A percentile compares a stretch with the other conserved stretches of the same genome.
phyloP scores from a whole-genome alignment of 257 asterid species.

The Fraxinus excelsior region DNA sequence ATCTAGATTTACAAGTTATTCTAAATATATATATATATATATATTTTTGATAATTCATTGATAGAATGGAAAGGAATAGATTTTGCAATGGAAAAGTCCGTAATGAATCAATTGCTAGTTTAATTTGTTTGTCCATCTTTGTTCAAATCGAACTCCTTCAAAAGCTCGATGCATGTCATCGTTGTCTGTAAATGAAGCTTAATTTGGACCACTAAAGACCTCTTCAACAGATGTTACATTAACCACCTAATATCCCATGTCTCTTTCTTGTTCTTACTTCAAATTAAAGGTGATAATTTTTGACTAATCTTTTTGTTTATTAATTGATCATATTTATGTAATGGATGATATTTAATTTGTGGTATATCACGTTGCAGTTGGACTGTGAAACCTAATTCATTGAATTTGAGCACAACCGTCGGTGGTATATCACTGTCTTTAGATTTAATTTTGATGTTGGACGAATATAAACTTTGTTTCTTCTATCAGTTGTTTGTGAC shows the following conservation, averaged over 20 bases:
- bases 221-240: conserved; percentile 49
- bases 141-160: conserved; percentile 7
- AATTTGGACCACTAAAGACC: conserved; percentile 41
- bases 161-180: conserved; percentile 33
- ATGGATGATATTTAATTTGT: not conserved
- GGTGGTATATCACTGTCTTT: conserved; percentile 36
- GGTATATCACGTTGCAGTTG: not conserved
- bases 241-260: conserved; percentile 17
- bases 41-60: no score
- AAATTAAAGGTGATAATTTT: not conserved
- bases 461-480: not conserved
- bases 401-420: conserved; percentile 5
- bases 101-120: not conserved
- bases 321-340: no score
- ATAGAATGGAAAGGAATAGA: no score
- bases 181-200: conserved; percentile 46
- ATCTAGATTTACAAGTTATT: no score
- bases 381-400: not conserved
- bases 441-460: conserved; percentile 24
- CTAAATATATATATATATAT: no score
- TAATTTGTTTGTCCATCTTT: not conserved
- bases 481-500: not conserved
- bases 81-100: no score
- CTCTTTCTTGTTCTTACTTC: conserved; percentile 17
- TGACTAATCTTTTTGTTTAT: no score